phyloP scores from a whole-genome alignment of 2,329 filamentous ascomycete species.

The Pseudocercospora pini-densiflorae region DNA sequence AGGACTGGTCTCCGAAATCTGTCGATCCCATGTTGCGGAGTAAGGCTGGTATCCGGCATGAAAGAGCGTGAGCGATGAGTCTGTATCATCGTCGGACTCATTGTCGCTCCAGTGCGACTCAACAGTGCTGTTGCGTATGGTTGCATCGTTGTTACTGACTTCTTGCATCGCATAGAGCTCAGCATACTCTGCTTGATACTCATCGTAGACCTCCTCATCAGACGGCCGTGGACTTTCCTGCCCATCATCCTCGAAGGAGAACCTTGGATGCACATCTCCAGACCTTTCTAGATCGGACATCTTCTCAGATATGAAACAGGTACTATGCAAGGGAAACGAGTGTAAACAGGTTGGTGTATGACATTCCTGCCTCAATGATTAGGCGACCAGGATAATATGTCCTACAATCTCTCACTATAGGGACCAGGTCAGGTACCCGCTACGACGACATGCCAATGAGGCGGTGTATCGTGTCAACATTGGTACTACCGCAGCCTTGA shows the following conservation, averaged over 20 bases:
- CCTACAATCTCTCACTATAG: not conserved
- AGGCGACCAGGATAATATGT: not conserved
- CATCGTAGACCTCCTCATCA: conserved; percentile 9
- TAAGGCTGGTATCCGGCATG: conserved; percentile 19
- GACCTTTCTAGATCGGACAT: conserved; percentile 10
- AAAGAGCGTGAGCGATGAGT: conserved; percentile 21
- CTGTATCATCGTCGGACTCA: conserved; percentile 12
- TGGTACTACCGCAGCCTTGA: conserved; percentile 6
- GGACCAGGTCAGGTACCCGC: not conserved
- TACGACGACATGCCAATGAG: conserved; percentile 16
- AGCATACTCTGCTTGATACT: not conserved
- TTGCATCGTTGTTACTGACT: conserved; percentile 4
- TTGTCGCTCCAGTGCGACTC: conserved; percentile 23
- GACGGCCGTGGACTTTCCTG: conserved; percentile 1
- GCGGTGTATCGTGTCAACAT: conserved; percentile 14
- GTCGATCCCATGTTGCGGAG: conserved; percentile 9
- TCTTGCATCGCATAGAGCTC: conserved; percentile 8
- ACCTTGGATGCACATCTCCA: not conserved
- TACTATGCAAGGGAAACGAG: conserved; percentile 12
- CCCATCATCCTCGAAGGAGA: conserved; percentile 4
- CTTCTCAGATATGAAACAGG: conserved; percentile 4
- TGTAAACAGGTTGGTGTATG: not conserved
- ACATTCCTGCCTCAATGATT: not conserved
- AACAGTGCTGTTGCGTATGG: conserved; percentile 19
- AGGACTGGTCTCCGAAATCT: conserved; percentile 10